These are phyloP conservation scores for Boechera stricta DNA, from an alignment of 345 rosid genomes.

Conservation along the genomic window DNA sequence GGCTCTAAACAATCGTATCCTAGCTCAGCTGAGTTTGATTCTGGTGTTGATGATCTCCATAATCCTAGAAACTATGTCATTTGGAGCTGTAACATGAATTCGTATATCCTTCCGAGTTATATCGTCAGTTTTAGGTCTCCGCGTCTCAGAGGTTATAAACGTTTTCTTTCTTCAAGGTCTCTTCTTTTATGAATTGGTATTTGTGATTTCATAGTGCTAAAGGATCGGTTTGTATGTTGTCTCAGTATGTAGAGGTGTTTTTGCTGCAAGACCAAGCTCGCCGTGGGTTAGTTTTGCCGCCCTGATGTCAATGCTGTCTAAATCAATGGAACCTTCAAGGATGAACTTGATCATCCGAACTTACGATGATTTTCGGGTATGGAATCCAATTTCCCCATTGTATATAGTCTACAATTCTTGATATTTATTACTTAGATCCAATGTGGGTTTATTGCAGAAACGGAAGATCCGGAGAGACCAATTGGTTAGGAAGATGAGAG, in stretches of 20 bases:
- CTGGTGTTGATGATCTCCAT: slow-evolving; percentile 59
- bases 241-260: slow-evolving; percentile 31
- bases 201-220: background rate
- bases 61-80: slow-evolving; percentile 62
- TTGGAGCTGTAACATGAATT: slow-evolving; percentile 71
- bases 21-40: slow-evolving; percentile 65
- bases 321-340: slow-evolving; percentile 51
- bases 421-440: background rate
- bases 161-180: background rate
- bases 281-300: slow-evolving; percentile 78
- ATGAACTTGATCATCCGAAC: slow-evolving; percentile 52
- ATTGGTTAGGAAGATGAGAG: slow-evolving; percentile 41
- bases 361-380: slow-evolving; percentile 56
- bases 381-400: background rate
- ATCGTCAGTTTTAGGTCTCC: slow-evolving; percentile 66
- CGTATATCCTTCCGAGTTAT: slow-evolving; percentile 66
- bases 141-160: slow-evolving; percentile 36
- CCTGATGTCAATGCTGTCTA: slow-evolving; percentile 60
- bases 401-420: background rate
- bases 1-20: slow-evolving; percentile 66
- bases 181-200: background rate
- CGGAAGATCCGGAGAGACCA: slow-evolving; percentile 42
- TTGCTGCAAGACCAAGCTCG: slow-evolving; percentile 51
- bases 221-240: background rate
- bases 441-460: slow-evolving; percentile 37